A percentile compares a stretch with the other conserved stretches of the same genome.
These are phyloP conservation scores for Prinsepia uniflora DNA, from an alignment of 306 rosid genomes.

Conservation along the genomic window DNA sequence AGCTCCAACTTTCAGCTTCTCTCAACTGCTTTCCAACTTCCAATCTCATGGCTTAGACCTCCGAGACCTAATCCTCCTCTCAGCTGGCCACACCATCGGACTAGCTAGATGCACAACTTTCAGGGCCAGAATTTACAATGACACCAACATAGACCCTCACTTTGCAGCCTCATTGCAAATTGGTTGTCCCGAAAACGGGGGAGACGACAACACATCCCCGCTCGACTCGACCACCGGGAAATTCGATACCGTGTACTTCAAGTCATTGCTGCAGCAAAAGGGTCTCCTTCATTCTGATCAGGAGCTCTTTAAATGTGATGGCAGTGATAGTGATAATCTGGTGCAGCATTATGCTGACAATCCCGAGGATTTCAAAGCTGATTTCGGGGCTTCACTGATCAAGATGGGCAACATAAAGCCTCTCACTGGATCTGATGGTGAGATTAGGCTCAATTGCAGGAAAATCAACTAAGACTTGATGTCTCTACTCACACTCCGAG, in stretches of 20 bases:
- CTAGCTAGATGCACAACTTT: constrained; percentile 23
- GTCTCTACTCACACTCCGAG: neutral
- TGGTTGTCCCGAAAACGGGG: constrained; percentile 28
- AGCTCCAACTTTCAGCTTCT: constrained; percentile 21
- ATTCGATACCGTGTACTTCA: constrained; percentile 33
- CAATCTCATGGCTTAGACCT: constrained; percentile 36
- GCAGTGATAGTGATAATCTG: constrained; percentile 16
- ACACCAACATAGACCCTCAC: constrained; percentile 24
- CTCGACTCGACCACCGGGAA: constrained; percentile 3
- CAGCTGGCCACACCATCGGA: constrained; percentile 36
- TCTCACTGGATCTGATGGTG: constrained; percentile 32
- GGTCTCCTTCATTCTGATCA: constrained; percentile 44
- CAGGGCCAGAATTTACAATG: constrained; percentile 30
- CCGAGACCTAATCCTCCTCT: constrained; percentile 30
- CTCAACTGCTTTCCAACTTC: constrained; percentile 36
- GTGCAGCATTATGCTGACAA: constrained; percentile 17
- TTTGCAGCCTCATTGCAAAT: constrained; percentile 21
- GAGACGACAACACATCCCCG: constrained; percentile 13
- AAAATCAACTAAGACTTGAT: constrained; percentile 15
- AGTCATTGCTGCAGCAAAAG: constrained; percentile 14
- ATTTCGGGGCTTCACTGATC: constrained; percentile 34
- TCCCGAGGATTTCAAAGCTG: neutral
- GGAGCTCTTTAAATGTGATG: constrained; percentile 32
- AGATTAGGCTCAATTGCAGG: constrained; percentile 31
- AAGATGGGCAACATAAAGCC: constrained; percentile 40